Base-by-base conservation (phyloP, 106 monocot species). In the Gastrodia elata region DNA sequence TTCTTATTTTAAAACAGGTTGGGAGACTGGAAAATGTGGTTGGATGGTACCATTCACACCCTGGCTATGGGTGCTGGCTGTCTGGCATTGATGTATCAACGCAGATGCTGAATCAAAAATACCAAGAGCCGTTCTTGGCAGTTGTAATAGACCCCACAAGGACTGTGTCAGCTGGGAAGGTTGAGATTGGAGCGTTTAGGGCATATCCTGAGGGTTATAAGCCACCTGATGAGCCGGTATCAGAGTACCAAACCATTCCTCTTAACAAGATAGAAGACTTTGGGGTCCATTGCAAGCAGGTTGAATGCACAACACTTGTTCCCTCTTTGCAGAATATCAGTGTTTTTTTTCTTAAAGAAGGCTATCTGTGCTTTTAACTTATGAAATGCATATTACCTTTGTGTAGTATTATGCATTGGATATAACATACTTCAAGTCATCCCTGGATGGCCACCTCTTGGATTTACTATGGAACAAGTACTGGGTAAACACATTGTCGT, bases 211-310 rank as follows among this genome's bases (percentile, higher is more conserved):
- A 87, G 71, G 97, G 90, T 3, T 93, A 90, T 80, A 97, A 93
- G 35, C 97, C 97, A 35, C 81, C 92, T 24, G 93, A 97, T 75
- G 97, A 97, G 72, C 97, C 97, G 22, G 88, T 93, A 5, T 97
- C 97, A 14, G 97, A 97, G 68, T 97, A 93, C 35, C 97, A 97
- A 68, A 97, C 97, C 8, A 97, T 97, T 67, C 97, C 97, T 25
- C 86, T 97, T 3, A 97, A 93, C 74, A 97, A 97, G 76, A 97
- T 97, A 71, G 97, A 97, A 82, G 97, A 97, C 72, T 97, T 97
- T 79, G 97, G 93, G 8, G 97, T 97, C 57, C 97, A 97, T 49
- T 97, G 97, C 86, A 97, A 97, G 65, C 90, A 90, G 90, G 92
- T 90, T 41, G 34, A 16, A 28, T 46, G 48, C 59, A 58, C 24